Conservation (phyloP, 768 basidiomycete genomes). For the Trametes cubensis region DNA sequence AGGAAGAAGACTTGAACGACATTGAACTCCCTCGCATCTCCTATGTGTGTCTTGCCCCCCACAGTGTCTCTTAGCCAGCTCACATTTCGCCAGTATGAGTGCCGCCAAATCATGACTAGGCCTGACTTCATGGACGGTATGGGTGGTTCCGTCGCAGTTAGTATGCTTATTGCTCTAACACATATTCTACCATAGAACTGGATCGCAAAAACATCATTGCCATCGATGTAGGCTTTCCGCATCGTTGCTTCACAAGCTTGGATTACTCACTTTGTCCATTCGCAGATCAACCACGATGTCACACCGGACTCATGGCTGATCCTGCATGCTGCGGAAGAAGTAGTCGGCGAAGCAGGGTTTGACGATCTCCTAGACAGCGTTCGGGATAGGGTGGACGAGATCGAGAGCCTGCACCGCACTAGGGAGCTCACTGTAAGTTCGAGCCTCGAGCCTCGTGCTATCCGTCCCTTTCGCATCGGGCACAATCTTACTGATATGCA, state of each 20-base stretch:
- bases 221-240: slow-evolving; percentile 62
- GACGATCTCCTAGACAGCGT: slow-evolving; percentile 76
- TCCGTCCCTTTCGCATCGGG: not conserved
- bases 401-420: slow-evolving; percentile 82
- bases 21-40: slow-evolving; percentile 65
- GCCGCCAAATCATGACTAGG: slow-evolving; percentile 81
- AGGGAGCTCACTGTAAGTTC: slow-evolving; percentile 69
- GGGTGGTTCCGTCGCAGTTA: slow-evolving; percentile 14
- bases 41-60: slow-evolving; percentile 46
- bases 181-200: slow-evolving; percentile 45
- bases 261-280: slow-evolving; percentile 10
- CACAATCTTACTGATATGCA: not conserved
- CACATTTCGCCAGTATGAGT: slow-evolving; percentile 52
- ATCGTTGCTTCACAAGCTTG: not conserved
- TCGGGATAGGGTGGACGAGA: slow-evolving; percentile 78
- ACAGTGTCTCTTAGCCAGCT: slow-evolving; percentile 7
- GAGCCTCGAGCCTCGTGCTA: slow-evolving; percentile 15
- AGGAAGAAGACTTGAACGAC: slow-evolving; percentile 40
- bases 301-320: slow-evolving; percentile 81
- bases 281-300: slow-evolving; percentile 70
- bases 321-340: slow-evolving; percentile 69
- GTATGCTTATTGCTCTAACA: not conserved
- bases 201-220: slow-evolving; percentile 74
- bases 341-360: slow-evolving; percentile 76
- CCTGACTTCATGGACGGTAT: slow-evolving; percentile 80